Conservation (phyloP, 169 alveolate species). For the Cryptosporidium baileyi region DNA sequence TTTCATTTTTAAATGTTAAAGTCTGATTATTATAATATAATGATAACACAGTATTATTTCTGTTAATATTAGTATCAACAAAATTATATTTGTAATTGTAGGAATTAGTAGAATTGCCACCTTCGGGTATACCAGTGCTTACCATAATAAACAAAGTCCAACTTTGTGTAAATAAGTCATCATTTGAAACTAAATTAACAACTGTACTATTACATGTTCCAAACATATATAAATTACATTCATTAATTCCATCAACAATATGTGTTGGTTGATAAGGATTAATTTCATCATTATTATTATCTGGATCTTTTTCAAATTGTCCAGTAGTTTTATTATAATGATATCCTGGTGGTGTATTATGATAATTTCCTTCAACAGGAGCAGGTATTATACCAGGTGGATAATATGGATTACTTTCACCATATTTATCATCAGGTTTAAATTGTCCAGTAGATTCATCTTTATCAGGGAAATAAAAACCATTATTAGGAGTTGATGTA, state of each 20-base stretch:
- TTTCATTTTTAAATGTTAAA: background rate
- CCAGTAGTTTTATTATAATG: constrained; percentile 14
- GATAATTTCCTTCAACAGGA: background rate
- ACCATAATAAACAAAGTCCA: constrained; percentile 35
- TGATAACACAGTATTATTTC: background rate
- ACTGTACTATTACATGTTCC: constrained; percentile 18
- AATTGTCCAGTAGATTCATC: background rate
- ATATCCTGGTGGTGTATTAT: constrained; percentile 1
- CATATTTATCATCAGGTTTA: background rate
- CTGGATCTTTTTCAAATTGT: background rate
- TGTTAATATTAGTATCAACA: background rate
- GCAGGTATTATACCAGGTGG: constrained; percentile 14
- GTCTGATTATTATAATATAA: background rate
- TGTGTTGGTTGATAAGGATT: constrained; percentile 4
- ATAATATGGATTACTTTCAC: background rate
- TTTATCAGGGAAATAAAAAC: background rate
- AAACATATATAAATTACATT: constrained; percentile 7
- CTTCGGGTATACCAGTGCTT: constrained; percentile 1
- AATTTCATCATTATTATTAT: background rate
- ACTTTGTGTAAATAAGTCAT: background rate
- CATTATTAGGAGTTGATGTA: background rate
- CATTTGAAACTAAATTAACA: background rate
- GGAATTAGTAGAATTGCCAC: background rate
- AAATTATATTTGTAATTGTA: background rate
- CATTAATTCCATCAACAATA: constrained; percentile 3